Conservation (phyloP, 2,329 filamentous ascomycete species). For the Claviceps arundinis region DNA sequence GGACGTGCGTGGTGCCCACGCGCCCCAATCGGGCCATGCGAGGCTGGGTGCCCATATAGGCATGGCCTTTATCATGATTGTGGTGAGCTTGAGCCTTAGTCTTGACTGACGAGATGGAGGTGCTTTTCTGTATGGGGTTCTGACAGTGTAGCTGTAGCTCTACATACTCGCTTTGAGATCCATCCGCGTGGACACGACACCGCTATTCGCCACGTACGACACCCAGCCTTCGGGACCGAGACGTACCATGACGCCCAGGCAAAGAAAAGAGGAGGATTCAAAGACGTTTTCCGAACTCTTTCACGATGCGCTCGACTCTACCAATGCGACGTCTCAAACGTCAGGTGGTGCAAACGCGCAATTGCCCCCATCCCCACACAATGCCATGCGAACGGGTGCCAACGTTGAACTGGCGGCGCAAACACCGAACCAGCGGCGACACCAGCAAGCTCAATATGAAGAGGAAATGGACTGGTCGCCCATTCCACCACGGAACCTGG, state of each 20-base stretch:
- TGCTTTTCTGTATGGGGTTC: background rate
- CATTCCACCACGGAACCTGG: slow-evolving; percentile 40
- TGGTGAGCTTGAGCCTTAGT: slow-evolving; percentile 28
- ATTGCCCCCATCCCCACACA: background rate
- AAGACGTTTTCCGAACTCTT: slow-evolving; percentile 30
- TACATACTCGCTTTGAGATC: slow-evolving; percentile 29
- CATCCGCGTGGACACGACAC: slow-evolving; percentile 43
- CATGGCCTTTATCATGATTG: slow-evolving; percentile 36
- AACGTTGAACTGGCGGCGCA: slow-evolving; percentile 9
- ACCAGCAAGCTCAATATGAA: slow-evolving; percentile 22
- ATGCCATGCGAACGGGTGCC: background rate
- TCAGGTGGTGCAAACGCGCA: slow-evolving; percentile 4
- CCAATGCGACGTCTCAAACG: slow-evolving; percentile 7
- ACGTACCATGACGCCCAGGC: slow-evolving; percentile 12
- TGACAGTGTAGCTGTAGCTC: slow-evolving; percentile 20
- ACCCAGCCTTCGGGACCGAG: slow-evolving; percentile 13
- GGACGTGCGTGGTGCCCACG: slow-evolving; percentile 25
- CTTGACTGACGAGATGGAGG: too few species aligned
- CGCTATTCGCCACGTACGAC: slow-evolving; percentile 30
- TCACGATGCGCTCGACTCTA: slow-evolving; percentile 20
- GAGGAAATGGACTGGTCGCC: slow-evolving; percentile 68
- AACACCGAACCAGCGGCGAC: slow-evolving; percentile 4
- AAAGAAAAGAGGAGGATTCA: slow-evolving; percentile 17
- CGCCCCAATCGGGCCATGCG: slow-evolving; percentile 24
- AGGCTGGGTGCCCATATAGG: slow-evolving; percentile 40